Evolutionary conservation across 345 rosid genomes (phyloP).

Genomic region (Pugionium dolabratum): DNA sequence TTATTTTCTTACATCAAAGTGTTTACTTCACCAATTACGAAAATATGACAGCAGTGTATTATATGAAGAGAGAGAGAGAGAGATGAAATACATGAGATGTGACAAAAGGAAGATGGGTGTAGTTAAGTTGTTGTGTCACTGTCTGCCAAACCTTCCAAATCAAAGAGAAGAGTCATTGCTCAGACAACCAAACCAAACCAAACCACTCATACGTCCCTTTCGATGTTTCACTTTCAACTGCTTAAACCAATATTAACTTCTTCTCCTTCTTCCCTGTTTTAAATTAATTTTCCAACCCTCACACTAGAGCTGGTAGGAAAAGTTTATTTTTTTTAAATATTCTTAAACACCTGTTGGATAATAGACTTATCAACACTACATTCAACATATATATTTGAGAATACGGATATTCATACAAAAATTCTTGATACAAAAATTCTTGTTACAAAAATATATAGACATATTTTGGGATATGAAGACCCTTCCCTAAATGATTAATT

Average conservation of each 20-base stretch:
- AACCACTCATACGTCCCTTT: conserved; percentile 30
- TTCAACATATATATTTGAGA: no score
- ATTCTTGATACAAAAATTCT: no score
- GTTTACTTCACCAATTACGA: neutral
- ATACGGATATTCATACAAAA: no score
- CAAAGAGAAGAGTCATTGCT: conserved; percentile 37
- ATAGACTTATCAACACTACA: no score
- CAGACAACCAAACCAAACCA: conserved; percentile 42
- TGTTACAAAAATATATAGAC: no score
- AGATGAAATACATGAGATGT: conserved; percentile 40
- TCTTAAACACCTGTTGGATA: no score
- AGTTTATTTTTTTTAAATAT: no score
- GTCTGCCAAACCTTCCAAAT: conserved; percentile 43
- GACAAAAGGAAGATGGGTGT: conserved; percentile 35
- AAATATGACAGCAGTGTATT: neutral
- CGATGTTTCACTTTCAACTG: conserved; percentile 34
- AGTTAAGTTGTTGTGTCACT: conserved; percentile 43
- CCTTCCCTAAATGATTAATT: no score
- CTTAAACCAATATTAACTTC: conserved; percentile 22
- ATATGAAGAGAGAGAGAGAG: conserved; percentile 12
- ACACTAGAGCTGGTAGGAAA: no score
- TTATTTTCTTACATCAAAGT: neutral
- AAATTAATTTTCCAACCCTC: neutral
- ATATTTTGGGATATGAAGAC: no score
- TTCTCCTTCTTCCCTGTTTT: neutral